Conservation (phyloP, 345 rosid species). For the Angophora floribunda region DNA sequence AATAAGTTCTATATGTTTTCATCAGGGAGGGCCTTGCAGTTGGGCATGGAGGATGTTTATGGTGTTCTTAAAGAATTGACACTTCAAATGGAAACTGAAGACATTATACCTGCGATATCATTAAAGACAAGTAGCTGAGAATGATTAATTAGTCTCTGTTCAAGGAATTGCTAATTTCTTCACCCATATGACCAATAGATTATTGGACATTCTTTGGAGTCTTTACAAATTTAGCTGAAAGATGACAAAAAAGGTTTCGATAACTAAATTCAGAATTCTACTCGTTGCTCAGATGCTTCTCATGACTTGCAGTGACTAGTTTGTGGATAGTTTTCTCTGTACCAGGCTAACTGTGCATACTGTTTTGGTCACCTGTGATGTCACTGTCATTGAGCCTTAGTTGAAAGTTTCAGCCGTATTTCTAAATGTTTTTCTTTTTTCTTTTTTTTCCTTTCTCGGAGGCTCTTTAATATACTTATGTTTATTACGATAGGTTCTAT, state of each 20-base stretch:
- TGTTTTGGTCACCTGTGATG: background rate
- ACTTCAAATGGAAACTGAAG: conserved; percentile 1
- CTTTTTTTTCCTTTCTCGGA: background rate
- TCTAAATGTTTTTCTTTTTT: background rate
- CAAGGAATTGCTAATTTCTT: background rate
- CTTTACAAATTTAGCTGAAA: background rate
- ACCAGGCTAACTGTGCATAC: background rate
- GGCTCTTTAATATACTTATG: background rate
- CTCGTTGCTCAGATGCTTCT: background rate
- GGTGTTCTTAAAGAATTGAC: conserved; percentile 20
- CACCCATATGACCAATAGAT: background rate
- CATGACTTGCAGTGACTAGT: background rate
- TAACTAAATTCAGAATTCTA: background rate
- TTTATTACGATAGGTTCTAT: background rate
- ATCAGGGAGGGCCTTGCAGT: conserved; percentile 3
- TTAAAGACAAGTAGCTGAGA: background rate
- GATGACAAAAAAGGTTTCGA: background rate
- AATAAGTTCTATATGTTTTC: conserved; percentile 37
- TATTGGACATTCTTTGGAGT: background rate
- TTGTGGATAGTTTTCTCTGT: background rate
- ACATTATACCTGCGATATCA: background rate
- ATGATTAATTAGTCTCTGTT: background rate
- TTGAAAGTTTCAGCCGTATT: background rate
- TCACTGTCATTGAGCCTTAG: background rate
- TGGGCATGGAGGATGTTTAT: background rate